Evolutionary conservation across 2,329 filamentous ascomycete genomes (phyloP), one percentile per base, ranked within the genome.

Genomic region (Endocalyx cinctus): DNA sequence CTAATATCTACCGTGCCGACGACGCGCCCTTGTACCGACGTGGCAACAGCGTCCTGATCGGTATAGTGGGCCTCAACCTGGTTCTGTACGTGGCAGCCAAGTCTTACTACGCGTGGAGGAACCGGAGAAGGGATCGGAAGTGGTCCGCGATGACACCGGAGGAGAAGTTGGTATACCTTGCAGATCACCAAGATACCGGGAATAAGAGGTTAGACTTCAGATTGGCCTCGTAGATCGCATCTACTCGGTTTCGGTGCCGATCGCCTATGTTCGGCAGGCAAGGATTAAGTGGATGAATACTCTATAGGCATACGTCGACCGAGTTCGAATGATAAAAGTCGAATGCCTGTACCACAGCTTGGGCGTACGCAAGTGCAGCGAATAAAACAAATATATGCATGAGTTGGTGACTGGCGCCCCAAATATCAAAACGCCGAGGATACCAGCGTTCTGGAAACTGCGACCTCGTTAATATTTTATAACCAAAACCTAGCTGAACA

Each of bases 41-140:
- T 0, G 77, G 77, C 0, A 79, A 80, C 38, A 67, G 62, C 26
- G 62, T 71, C 0, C 52, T 79, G 3, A 62, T 81, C 19, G 69
- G 52, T 0, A 64, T 79, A 31, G 60, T 63, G 10, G 48, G 61
- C 3, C 60, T 69, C 12, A 72, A 74, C 18, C 62, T 80, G 11
- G 48, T 63, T 1, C 45, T 76, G 1, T 75, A 75, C 34, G 42
- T 69, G 3, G 48, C 57, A 0, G 62, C 69, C 2, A 77, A 77
- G 48, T 29, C 59, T 2, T 78, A 72, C 43, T 79, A 78, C 42
- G 50, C 70, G 3, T 53, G 44, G 38, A 58, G 69, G 6, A 79
- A 79, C 41, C 56, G 52, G 30, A 52, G 43, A 31, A 61, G 65
- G 25, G 66, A 69, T 8, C 43, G 38, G 19, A 55, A 57, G 23